These are phyloP conservation scores for Magnaporthiopsis poae DNA, from an alignment of 2,329 filamentous ascomycete genomes.

Conservation along the genomic window DNA sequence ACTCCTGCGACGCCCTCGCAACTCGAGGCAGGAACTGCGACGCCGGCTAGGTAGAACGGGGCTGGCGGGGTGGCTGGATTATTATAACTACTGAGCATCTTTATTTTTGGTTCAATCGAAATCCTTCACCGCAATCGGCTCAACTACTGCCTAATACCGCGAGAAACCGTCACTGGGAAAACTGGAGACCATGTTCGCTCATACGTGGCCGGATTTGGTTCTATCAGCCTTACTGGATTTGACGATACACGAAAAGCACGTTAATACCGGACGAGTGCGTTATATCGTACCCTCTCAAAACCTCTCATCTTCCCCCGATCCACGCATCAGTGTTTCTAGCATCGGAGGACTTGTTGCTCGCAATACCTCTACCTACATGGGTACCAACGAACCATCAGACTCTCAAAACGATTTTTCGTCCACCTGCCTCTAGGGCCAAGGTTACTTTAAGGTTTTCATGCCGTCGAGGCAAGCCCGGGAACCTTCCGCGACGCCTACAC, in stretches of 20 bases:
- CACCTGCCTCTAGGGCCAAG: background rate
- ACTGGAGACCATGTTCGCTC: background rate
- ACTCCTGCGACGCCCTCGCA: conserved; percentile 19
- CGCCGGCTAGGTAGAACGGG: conserved; percentile 3
- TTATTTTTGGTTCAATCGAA: background rate
- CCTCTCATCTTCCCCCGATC: background rate
- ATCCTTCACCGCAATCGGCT: background rate
- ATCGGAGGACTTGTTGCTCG: background rate
- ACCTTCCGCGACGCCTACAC: no score
- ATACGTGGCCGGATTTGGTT: background rate
- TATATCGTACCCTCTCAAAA: no score
- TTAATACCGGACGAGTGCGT: no score
- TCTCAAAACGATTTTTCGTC: background rate
- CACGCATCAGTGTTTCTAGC: background rate
- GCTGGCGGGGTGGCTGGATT: background rate
- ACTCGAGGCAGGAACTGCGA: conserved; percentile 25
- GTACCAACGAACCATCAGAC: background rate
- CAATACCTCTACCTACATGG: background rate
- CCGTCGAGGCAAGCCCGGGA: background rate
- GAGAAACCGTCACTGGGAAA: background rate
- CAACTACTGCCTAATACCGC: background rate
- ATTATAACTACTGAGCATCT: background rate
- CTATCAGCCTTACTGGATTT: no score
- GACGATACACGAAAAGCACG: no score
- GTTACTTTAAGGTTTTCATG: background rate